phyloP scores from a whole-genome alignment of 129 eudicot genomes.

The Lactuca sativa region DNA sequence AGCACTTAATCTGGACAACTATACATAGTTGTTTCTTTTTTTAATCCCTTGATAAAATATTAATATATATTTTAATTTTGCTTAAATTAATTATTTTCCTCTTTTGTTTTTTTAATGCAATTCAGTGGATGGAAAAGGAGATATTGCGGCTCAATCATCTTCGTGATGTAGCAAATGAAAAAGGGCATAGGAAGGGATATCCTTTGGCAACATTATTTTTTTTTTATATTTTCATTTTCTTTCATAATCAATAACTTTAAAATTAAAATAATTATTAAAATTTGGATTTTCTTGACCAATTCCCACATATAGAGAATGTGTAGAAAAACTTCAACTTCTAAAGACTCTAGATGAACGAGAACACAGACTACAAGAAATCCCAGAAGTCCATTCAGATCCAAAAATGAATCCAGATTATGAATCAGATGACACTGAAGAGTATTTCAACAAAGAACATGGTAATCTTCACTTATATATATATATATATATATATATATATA shows the following conservation, averaged over 20 bases:
- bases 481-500: too few species aligned
- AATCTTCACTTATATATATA: too few species aligned
- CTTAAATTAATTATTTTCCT: constrained; percentile 7
- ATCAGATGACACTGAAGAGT: constrained; percentile 62
- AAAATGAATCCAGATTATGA: constrained; percentile 83
- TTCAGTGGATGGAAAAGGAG: constrained; percentile 78
- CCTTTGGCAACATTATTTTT: constrained; percentile 45
- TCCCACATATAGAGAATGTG: constrained; percentile 81
- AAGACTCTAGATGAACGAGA: constrained; percentile 84
- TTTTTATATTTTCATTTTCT: constrained; percentile 1
- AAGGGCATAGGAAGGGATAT: constrained; percentile 85
- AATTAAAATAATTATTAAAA: not conserved
- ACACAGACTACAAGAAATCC: constrained; percentile 65
- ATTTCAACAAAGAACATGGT: constrained; percentile 56
- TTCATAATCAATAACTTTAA: constrained; percentile 3
- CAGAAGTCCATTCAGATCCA: constrained; percentile 81
- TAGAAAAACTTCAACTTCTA: constrained; percentile 67
- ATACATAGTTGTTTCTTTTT: too few species aligned
- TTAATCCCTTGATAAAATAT: constrained; percentile 3
- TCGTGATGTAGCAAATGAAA: constrained; percentile 79
- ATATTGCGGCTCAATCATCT: constrained; percentile 66
- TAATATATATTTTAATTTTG: not conserved
- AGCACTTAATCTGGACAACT: too few species aligned
- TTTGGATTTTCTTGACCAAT: constrained; percentile 52
- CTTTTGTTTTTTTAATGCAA: constrained; percentile 23